Evolutionary conservation across 2,329 filamentous ascomycete species (phyloP).

Genomic region (Pseudocercospora fijiensis): DNA sequence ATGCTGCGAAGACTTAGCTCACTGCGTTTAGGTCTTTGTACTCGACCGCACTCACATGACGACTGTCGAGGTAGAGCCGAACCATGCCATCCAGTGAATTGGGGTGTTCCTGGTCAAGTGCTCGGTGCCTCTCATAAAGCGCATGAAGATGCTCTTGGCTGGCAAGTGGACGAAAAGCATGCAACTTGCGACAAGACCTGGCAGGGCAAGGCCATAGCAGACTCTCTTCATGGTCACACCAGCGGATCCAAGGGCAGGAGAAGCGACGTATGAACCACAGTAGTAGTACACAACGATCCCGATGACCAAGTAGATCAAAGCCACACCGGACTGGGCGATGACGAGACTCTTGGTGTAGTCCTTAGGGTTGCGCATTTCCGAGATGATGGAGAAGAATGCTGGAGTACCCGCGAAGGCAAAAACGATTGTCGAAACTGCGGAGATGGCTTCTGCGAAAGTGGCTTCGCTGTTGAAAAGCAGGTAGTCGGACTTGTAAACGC

Average conservation of each 20-base stretch:
- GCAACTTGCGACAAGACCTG: constrained; percentile 31
- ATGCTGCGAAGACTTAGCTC: constrained; percentile 4
- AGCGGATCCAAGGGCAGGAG: constrained; percentile 50
- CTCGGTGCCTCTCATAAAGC: constrained; percentile 29
- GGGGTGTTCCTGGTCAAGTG: constrained; percentile 30
- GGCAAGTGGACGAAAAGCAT: constrained; percentile 35
- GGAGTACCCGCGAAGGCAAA: constrained; percentile 44
- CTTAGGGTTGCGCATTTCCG: constrained; percentile 42
- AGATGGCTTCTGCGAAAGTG: constrained; percentile 56
- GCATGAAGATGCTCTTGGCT: constrained; percentile 35
- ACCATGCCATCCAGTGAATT: constrained; percentile 29
- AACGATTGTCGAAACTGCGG: constrained; percentile 56
- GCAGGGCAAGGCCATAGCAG: constrained; percentile 43
- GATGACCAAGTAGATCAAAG: constrained; percentile 40
- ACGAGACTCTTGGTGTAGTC: constrained; percentile 39
- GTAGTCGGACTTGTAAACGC: constrained; percentile 35
- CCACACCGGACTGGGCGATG: constrained; percentile 29
- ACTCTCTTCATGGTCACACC: constrained; percentile 48
- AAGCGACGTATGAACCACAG: constrained; percentile 50
- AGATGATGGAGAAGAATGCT: constrained; percentile 42
- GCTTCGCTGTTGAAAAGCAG: constrained; percentile 29
- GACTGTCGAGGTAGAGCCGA: constrained; percentile 25
- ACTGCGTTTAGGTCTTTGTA: not conserved
- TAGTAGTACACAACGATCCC: constrained; percentile 49
- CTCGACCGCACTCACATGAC: constrained; percentile 7